Percentiles rank a stretch among this genome's conserved stretches.
Evolutionary conservation across 176 grass and related monocot genomes (phyloP).

Genomic region (Aegilops tauschii): DNA sequence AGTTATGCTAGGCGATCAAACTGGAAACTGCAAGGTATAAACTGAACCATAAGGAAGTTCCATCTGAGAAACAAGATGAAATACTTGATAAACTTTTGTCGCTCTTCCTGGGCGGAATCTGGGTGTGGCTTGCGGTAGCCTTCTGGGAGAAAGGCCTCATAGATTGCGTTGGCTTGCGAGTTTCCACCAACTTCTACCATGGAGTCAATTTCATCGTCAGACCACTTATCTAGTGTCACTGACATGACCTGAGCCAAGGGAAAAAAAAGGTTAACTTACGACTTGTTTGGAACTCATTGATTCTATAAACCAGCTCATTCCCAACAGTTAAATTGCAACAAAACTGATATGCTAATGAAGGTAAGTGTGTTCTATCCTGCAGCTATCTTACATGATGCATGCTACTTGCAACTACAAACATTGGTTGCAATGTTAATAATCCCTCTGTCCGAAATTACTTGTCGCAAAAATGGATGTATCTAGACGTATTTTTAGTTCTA

Average conservation of each 20-base stretch:
- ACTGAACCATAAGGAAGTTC: not conserved
- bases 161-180: constrained; percentile 75
- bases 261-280: not conserved
- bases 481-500: too few relatives aligned
- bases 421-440: not conserved
- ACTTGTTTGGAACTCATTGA: not conserved
- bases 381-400: not conserved
- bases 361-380: not conserved
- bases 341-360: not conserved
- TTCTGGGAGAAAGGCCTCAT: constrained; percentile 82
- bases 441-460: too few relatives aligned
- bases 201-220: constrained; percentile 57
- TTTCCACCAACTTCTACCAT: constrained; percentile 91
- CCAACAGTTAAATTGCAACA: not conserved
- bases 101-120: constrained; percentile 52
- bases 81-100: constrained; percentile 73
- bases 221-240: constrained; percentile 78
- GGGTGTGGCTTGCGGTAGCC: constrained; percentile 56
- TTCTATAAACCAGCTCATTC: not conserved
- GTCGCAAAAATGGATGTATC: too few relatives aligned
- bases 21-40: constrained; percentile 1
- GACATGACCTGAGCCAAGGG: constrained; percentile 55
- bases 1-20: not conserved
- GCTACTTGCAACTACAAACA: not conserved
- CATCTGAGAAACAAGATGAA: not conserved